Conservation (phyloP, 352 stramenopile genomes). For the Phytophthora kernoviae region DNA sequence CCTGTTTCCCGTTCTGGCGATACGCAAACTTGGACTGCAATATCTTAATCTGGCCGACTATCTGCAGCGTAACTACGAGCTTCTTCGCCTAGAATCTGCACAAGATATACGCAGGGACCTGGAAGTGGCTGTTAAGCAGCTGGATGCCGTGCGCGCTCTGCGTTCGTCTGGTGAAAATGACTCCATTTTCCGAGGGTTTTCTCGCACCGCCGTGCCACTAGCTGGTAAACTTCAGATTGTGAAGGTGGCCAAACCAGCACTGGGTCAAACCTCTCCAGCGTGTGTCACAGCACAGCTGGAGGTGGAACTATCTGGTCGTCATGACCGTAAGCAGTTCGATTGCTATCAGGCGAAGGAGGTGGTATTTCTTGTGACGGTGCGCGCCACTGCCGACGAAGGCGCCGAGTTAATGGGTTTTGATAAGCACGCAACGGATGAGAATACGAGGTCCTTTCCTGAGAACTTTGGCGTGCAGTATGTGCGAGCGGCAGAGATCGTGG, state of each 20-base stretch:
- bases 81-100: constrained; percentile 90
- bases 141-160: constrained; percentile 57
- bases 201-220: constrained; percentile 46
- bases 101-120: constrained; percentile 89
- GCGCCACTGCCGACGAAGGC: constrained; percentile 65
- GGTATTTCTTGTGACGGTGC: constrained; percentile 93
- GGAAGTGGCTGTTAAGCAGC: constrained; percentile 82
- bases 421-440: constrained; percentile 7
- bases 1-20: constrained; percentile 66
- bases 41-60: constrained; percentile 96
- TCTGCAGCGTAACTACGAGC: constrained; percentile 91
- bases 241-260: constrained; percentile 86
- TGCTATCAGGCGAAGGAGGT: constrained; percentile 92
- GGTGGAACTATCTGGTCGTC: constrained; percentile 77
- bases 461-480: constrained; percentile 89
- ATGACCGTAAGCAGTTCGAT: constrained; percentile 84
- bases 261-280: constrained; percentile 88
- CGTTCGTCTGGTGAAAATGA: constrained; percentile 44
- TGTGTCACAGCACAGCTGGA: constrained; percentile 88
- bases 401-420: constrained; percentile 66
- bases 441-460: constrained; percentile 75
- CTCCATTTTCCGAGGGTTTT: constrained; percentile 68
- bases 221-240: constrained; percentile 58
- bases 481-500: constrained; percentile 81
- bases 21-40: constrained; percentile 96